phyloP scores from a whole-genome alignment of 352 stramenopile species.

The Phytophthora kernoviae region DNA sequence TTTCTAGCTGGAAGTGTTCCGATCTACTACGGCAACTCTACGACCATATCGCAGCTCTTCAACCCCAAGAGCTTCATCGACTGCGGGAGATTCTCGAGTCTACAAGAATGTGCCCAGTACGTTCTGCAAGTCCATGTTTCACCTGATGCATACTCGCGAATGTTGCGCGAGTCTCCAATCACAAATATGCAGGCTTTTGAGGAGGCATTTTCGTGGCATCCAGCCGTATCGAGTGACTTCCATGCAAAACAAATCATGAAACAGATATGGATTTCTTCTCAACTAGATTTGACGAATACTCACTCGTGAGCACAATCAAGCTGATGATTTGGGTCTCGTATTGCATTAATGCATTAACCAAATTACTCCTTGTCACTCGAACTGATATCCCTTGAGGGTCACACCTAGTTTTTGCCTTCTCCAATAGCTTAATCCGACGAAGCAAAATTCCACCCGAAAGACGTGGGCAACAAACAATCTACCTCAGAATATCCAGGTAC shows the following conservation, averaged over 20 bases:
- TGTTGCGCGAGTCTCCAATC: constrained; percentile 35
- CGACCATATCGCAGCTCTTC: constrained; percentile 14
- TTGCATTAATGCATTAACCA: no score
- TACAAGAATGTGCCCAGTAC: constrained; percentile 38
- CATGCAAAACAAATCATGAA: no score
- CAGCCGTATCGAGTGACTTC: constrained; percentile 19
- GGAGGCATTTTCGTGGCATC: constrained; percentile 52
- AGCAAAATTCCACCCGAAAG: constrained; percentile 46
- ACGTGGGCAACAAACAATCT: constrained; percentile 37
- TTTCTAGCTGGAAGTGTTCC: constrained; percentile 54
- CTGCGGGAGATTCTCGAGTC: constrained; percentile 41
- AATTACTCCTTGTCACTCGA: no score
- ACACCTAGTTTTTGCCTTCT: no score
- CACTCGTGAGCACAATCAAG: no score
- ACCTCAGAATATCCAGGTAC: constrained; percentile 15
- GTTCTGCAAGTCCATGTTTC: constrained; percentile 47
- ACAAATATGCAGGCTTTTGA: constrained; percentile 32
- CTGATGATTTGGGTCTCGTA: no score
- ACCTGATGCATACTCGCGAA: constrained; percentile 29
- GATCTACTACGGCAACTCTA: constrained; percentile 52
- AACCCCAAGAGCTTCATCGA: constrained; percentile 49
- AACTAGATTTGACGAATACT: no score
- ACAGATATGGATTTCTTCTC: no score
- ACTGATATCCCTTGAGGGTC: no score
- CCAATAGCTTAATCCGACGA: no score